A percentile compares a stretch with the other conserved stretches of the same genome.
Evolutionary conservation across 305 asterid genomes (phyloP).

Genomic region (Rubia peregrina): DNA sequence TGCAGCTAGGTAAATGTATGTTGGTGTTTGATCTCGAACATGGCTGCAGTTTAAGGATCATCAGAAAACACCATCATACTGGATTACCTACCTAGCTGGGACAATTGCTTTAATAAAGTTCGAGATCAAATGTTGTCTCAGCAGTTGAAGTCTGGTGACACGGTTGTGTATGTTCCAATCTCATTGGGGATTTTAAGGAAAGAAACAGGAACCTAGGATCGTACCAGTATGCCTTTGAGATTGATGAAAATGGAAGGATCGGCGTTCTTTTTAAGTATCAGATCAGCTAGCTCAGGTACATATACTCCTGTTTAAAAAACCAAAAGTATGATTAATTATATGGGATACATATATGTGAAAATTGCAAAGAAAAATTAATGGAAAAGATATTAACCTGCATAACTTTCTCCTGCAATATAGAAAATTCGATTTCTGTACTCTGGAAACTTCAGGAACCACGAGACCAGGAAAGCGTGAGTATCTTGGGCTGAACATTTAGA

Average conservation of each 20-base stretch:
- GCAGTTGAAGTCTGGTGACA: neutral
- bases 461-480: constrained; percentile 70
- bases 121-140: neutral
- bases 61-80: neutral
- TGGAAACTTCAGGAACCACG: constrained; percentile 88
- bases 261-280: constrained; percentile 60
- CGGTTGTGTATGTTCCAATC: too few species aligned
- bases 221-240: constrained; percentile 80
- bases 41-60: constrained; percentile 30
- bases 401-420: constrained; percentile 90
- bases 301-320: constrained; percentile 50
- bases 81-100: too few species aligned
- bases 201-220: neutral
- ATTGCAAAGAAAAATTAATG: neutral
- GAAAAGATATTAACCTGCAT: constrained; percentile 55
- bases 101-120: too few species aligned
- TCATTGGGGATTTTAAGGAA: too few species aligned
- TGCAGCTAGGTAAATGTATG: too few species aligned
- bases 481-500: constrained; percentile 50
- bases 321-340: constrained; percentile 4
- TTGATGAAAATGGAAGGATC: constrained; percentile 61
- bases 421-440: constrained; percentile 47
- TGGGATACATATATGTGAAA: neutral
- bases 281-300: constrained; percentile 85
- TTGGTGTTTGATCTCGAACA: constrained; percentile 21